These are phyloP conservation scores for Entomortierella lignicola DNA, from an alignment of 192 early-diverging fungal species.

Conservation along the genomic window DNA sequence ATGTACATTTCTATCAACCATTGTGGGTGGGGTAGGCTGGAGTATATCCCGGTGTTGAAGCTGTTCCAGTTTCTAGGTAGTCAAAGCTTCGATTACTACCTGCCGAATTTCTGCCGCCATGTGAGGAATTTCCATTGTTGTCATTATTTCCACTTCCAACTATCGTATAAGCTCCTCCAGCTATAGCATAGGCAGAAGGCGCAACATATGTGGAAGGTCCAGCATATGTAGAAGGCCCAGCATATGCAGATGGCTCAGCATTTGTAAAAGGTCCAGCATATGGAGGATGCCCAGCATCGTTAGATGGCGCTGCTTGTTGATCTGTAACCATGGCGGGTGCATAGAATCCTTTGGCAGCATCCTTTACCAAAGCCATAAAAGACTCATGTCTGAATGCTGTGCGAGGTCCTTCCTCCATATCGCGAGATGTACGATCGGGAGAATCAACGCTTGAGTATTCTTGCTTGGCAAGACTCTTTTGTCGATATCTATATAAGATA, in stretches of 20 bases:
- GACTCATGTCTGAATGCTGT: constrained; percentile 50
- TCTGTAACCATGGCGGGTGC: constrained; percentile 12
- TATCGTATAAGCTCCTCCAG: not conserved
- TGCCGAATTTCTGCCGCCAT: not conserved
- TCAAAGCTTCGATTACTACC: not conserved
- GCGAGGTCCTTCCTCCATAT: constrained; percentile 23
- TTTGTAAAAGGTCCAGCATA: too few species aligned
- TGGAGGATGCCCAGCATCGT: too few species aligned
- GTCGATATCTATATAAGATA: constrained; percentile 10
- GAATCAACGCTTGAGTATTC: not conserved
- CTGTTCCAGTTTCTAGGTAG: not conserved
- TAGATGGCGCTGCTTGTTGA: too few species aligned
- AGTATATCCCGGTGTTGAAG: too few species aligned
- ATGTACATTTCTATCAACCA: too few species aligned
- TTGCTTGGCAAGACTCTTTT: not conserved
- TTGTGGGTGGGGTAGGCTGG: too few species aligned
- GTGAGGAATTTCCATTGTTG: not conserved
- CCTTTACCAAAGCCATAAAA: constrained; percentile 50
- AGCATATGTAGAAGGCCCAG: too few species aligned
- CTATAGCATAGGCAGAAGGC: not conserved
- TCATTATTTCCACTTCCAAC: not conserved
- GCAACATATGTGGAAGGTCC: not conserved
- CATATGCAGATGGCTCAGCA: not conserved
- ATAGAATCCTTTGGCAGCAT: constrained; percentile 49
- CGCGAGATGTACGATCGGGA: not conserved